Percentiles rank a stretch among this genome's conserved stretches.
Evolutionary conservation across 108 stramenopile genomes (phyloP).

Genomic region (Stephanodiscus minutulus): DNA sequence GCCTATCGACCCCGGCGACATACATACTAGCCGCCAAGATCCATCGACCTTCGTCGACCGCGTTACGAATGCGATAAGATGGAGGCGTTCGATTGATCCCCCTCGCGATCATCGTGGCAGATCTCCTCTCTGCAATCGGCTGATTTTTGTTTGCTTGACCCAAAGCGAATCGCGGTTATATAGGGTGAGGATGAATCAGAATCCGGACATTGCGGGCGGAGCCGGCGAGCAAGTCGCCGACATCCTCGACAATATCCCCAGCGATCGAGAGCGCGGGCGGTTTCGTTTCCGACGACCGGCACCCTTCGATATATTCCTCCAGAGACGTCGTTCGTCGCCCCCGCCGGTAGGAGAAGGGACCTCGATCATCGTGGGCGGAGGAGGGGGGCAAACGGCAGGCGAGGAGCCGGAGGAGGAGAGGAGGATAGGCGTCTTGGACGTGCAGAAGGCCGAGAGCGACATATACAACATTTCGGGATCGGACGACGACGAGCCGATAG

Average conservation of each 20-base stretch:
- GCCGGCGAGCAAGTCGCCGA: slow-evolving; percentile 39
- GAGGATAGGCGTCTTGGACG: slow-evolving; percentile 16
- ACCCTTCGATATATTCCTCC: slow-evolving; percentile 34
- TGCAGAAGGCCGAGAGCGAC: slow-evolving; percentile 1
- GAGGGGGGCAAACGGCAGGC: slow-evolving; percentile 13
- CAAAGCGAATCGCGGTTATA: too few species aligned
- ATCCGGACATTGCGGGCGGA: slow-evolving; percentile 27
- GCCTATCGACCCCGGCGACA: too few species aligned
- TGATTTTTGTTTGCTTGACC: too few species aligned
- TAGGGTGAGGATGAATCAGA: slow-evolving; percentile 25
- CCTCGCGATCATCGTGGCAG: too few species aligned
- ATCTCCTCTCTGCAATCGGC: too few species aligned
- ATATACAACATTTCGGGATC: slow-evolving; percentile 42
- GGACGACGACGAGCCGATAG: slow-evolving; percentile 21
- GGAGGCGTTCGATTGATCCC: too few species aligned
- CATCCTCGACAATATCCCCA: slow-evolving; percentile 44
- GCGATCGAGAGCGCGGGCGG: slow-evolving; percentile 25
- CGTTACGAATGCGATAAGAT: too few species aligned
- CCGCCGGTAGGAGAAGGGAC: background rate
- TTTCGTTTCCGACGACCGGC: slow-evolving; percentile 25
- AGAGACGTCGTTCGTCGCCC: background rate
- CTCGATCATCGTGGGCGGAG: background rate
- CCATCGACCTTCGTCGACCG: too few species aligned
- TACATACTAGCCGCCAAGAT: too few species aligned
- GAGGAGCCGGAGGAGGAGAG: slow-evolving; percentile 32